phyloP scores from a whole-genome alignment of 2,329 filamentous ascomycete species.

The Claviceps sp. region DNA sequence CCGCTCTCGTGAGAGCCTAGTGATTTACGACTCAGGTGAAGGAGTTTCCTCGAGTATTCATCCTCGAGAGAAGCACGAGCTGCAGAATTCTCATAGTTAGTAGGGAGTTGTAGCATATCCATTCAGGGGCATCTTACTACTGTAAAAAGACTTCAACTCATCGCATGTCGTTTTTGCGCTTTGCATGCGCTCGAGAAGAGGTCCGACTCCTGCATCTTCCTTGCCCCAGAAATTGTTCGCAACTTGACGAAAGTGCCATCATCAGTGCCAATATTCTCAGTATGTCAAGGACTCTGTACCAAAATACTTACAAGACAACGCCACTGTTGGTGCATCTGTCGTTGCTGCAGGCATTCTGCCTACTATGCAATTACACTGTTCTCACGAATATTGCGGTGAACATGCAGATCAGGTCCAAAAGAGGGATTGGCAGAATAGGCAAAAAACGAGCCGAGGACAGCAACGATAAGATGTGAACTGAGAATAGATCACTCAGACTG shows the following conservation, averaged over 20 bases:
- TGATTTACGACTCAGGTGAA: constrained; percentile 74
- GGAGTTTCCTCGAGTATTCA: constrained; percentile 82
- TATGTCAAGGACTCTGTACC: background rate
- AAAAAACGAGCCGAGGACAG: background rate
- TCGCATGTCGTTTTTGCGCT: constrained; percentile 89
- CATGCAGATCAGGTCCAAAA: background rate
- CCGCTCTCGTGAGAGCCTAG: constrained; percentile 80
- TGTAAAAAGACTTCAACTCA: constrained; percentile 85
- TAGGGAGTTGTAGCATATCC: background rate
- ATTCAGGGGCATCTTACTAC: constrained; percentile 35
- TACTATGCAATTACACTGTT: background rate
- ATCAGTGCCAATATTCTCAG: background rate
- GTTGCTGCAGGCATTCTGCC: constrained; percentile 45
- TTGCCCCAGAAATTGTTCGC: constrained; percentile 99
- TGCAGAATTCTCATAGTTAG: constrained; percentile 17
- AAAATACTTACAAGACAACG: constrained; percentile 47
- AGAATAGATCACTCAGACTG: background rate
- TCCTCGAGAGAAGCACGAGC: constrained; percentile 91
- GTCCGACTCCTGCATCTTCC: constrained; percentile 88
- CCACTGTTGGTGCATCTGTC: constrained; percentile 49
- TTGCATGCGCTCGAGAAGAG: constrained; percentile 87
- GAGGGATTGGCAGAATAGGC: background rate
- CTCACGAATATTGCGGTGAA: background rate
- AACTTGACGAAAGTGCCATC: constrained; percentile 37
- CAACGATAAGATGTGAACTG: background rate